Conservation (phyloP, 2,329 filamentous ascomycete genomes). For the Coniochaeta hoffmannii region DNA sequence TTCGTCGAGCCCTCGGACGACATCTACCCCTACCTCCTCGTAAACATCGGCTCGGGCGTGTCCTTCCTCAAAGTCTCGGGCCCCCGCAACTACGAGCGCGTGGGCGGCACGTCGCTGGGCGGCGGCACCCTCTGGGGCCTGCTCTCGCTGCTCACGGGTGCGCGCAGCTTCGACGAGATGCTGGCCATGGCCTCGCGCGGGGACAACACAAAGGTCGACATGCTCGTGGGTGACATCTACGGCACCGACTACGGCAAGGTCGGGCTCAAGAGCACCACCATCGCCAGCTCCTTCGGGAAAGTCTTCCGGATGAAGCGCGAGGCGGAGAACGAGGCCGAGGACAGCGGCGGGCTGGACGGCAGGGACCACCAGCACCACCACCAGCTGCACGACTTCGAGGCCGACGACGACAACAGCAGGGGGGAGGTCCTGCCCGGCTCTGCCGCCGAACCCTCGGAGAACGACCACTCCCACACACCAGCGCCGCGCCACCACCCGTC, state of each 20-base stretch:
- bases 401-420: too few relatives aligned
- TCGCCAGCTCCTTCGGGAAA: conserved; percentile 94
- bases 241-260: conserved; percentile 95
- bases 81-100: conserved; percentile 76
- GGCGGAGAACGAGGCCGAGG: conserved; percentile 72
- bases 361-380: conserved; percentile 11
- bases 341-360: conserved; percentile 46
- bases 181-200: conserved; percentile 81
- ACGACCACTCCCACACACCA: conserved; percentile 16
- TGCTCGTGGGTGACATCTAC: conserved; percentile 97
- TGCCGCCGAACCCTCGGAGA: neutral
- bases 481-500: too few relatives aligned
- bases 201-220: conserved; percentile 89
- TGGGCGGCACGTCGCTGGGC: conserved; percentile 89
- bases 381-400: conserved; percentile 9
- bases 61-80: conserved; percentile 96
- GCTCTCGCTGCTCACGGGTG: conserved; percentile 84
- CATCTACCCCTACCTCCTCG: conserved; percentile 93
- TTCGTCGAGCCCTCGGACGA: conserved; percentile 71
- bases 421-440: neutral
- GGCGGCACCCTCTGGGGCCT: conserved; percentile 98
- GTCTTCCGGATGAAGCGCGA: conserved; percentile 89
- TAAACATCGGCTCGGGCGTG: conserved; percentile 96
- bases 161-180: conserved; percentile 96
- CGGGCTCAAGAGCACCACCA: conserved; percentile 88